Conservation (phyloP, 768 basidiomycete genomes). For the Pilatotrama ljubarskyi region DNA sequence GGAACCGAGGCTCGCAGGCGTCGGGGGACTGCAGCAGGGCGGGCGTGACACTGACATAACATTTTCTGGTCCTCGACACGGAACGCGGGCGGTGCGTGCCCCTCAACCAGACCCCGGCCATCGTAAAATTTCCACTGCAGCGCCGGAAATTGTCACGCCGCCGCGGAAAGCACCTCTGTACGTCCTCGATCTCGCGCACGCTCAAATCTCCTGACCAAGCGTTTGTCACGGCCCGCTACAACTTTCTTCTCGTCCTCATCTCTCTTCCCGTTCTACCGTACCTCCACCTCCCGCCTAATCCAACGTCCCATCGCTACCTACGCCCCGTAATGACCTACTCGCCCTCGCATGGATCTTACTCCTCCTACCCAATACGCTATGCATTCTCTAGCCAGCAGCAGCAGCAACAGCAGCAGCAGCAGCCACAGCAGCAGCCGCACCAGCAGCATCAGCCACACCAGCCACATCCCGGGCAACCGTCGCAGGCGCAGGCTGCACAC, state of each 20-base stretch:
- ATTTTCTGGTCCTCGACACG: neutral
- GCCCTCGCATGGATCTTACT: slow-evolving; percentile 15
- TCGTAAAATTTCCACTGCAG: slow-evolving; percentile 16
- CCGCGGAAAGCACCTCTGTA: slow-evolving; percentile 1
- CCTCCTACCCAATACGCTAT: slow-evolving; percentile 22
- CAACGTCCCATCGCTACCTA: slow-evolving; percentile 11
- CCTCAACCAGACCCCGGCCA: slow-evolving; percentile 17
- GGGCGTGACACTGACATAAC: neutral
- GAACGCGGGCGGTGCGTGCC: slow-evolving; percentile 11
- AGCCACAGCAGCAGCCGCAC: neutral
- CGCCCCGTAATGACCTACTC: slow-evolving; percentile 23
- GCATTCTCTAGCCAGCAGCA: slow-evolving; percentile 19
- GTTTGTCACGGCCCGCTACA: slow-evolving; percentile 9
- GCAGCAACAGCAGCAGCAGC: slow-evolving; percentile 7
- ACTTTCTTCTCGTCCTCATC: slow-evolving; percentile 4
- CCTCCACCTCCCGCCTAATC: slow-evolving; percentile 18
- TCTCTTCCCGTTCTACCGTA: slow-evolving; percentile 6
- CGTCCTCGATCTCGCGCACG: slow-evolving; percentile 3
- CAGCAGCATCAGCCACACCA: neutral
- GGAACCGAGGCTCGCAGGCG: slow-evolving; percentile 5
- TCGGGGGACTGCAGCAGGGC: neutral
- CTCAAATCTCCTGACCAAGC: slow-evolving; percentile 12
- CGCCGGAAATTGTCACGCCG: neutral
- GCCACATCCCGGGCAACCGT: neutral
- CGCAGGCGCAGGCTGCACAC: neutral